These are phyloP conservation scores for Chaetomium fimeti DNA, from an alignment of 495 filamentous ascomycete species.

Conservation along the genomic window DNA sequence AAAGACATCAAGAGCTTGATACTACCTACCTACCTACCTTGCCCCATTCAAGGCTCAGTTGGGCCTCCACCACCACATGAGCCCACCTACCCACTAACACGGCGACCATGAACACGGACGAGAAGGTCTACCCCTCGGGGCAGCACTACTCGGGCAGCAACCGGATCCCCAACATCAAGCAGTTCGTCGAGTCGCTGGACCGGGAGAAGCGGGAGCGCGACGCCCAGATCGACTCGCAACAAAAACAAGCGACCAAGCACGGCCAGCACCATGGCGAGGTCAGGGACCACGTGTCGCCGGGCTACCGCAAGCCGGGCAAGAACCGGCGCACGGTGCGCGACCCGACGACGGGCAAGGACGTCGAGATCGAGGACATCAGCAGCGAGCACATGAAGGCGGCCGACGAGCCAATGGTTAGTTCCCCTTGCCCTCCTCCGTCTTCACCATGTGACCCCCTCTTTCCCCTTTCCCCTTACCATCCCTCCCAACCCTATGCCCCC, in stretches of 20 bases:
- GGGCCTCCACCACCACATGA: neutral
- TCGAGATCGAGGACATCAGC: constrained; percentile 82
- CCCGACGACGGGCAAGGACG: constrained; percentile 79
- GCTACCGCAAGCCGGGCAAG: constrained; percentile 40
- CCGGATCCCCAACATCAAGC: constrained; percentile 80
- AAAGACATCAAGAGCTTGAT: neutral
- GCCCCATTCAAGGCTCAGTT: neutral
- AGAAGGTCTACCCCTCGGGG: constrained; percentile 37
- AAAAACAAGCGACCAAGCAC: constrained; percentile 30
- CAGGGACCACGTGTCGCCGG: constrained; percentile 43
- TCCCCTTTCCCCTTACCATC: neutral
- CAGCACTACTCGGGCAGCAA: constrained; percentile 65
- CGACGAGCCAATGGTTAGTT: constrained; percentile 61
- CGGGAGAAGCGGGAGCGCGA: constrained; percentile 74
- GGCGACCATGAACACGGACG: constrained; percentile 22
- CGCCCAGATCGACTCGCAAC: constrained; percentile 57
- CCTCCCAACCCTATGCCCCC: neutral
- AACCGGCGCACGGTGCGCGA: constrained; percentile 73
- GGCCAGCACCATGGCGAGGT: constrained; percentile 30
- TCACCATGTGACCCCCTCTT: too few relatives aligned
- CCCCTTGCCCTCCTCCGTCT: neutral
- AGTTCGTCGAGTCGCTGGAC: constrained; percentile 78
- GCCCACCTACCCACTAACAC: too few relatives aligned
- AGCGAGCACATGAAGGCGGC: constrained; percentile 66
- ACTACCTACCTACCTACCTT: neutral